phyloP scores from a whole-genome alignment of 345 rosid species.

The Dipteronia dyeriana region DNA sequence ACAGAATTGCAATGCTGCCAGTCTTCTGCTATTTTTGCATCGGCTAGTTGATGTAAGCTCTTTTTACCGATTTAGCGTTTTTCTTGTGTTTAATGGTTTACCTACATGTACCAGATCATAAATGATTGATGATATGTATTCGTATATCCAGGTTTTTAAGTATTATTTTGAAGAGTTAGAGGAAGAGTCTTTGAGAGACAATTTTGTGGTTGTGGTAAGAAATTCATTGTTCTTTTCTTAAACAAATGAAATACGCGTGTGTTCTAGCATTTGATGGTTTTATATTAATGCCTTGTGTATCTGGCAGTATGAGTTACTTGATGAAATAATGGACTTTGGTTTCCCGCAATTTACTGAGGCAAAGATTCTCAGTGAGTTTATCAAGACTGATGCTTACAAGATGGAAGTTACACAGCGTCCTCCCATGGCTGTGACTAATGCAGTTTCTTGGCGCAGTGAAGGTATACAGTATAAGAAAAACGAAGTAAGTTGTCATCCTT shows the following conservation, averaged over 20 bases:
- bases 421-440: conserved; percentile 90
- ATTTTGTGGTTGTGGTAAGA: conserved; percentile 82
- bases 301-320: conserved; percentile 82
- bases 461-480: conserved; percentile 73
- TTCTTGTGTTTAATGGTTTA: not conserved
- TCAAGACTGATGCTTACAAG: conserved; percentile 84
- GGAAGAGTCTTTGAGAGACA: conserved; percentile 80
- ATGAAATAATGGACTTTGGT: conserved; percentile 90
- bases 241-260: not conserved
- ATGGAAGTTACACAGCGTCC: conserved; percentile 84
- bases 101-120: not conserved
- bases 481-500: conserved; percentile 44
- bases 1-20: conserved; percentile 78
- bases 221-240: not conserved
- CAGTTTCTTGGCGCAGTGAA: conserved; percentile 91
- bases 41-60: conserved; percentile 60
- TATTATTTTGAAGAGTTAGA: conserved; percentile 82
- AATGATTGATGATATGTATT: not conserved
- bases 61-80: not conserved
- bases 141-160: conserved; percentile 60
- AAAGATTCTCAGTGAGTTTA: conserved; percentile 75
- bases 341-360: conserved; percentile 85
- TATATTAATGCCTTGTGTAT: not conserved
- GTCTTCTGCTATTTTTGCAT: conserved; percentile 62
- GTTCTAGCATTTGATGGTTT: not conserved